A percentile compares a stretch with the other conserved stretches of the same genome.
Evolutionary conservation across 2,329 filamentous ascomycete genomes (phyloP).

Genomic region (Westerdykella ornata): DNA sequence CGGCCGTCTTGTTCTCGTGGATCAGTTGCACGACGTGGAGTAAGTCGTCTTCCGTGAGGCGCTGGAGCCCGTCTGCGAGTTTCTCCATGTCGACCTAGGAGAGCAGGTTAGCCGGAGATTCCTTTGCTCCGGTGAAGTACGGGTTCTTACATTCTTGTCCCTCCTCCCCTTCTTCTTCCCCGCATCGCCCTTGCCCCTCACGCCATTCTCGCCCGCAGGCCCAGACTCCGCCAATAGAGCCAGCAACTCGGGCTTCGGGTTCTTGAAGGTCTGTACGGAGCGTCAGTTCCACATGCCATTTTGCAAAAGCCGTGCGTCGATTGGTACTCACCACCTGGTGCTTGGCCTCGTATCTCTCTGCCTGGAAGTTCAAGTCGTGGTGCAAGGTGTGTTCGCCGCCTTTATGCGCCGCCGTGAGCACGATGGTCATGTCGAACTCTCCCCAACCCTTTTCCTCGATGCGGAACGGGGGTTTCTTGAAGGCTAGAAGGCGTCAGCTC

Average conservation of each 20-base stretch:
- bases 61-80: conserved; percentile 83
- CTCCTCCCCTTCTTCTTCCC: conserved; percentile 70
- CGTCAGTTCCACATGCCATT: background rate
- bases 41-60: conserved; percentile 85
- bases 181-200: conserved; percentile 59
- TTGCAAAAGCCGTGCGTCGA: background rate
- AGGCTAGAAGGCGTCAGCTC: conserved; percentile 33
- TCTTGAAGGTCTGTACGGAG: conserved; percentile 64
- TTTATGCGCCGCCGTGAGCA: conserved; percentile 78
- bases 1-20: conserved; percentile 89
- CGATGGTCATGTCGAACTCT: conserved; percentile 92
- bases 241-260: conserved; percentile 81
- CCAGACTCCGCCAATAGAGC: conserved; percentile 75
- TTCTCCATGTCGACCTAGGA: conserved; percentile 81
- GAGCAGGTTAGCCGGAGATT: background rate
- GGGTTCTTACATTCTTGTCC: conserved; percentile 49
- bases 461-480: conserved; percentile 78
- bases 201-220: conserved; percentile 58
- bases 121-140: background rate
- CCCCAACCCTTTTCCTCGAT: conserved; percentile 96
- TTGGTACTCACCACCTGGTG: conserved; percentile 59
- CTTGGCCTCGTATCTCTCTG: conserved; percentile 72
- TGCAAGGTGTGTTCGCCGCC: conserved; percentile 68
- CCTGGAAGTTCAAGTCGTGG: conserved; percentile 89
- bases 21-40: conserved; percentile 96